Evolutionary conservation across 257 asterid species (phyloP).

Genomic region (Nicotiana otophora): DNA sequence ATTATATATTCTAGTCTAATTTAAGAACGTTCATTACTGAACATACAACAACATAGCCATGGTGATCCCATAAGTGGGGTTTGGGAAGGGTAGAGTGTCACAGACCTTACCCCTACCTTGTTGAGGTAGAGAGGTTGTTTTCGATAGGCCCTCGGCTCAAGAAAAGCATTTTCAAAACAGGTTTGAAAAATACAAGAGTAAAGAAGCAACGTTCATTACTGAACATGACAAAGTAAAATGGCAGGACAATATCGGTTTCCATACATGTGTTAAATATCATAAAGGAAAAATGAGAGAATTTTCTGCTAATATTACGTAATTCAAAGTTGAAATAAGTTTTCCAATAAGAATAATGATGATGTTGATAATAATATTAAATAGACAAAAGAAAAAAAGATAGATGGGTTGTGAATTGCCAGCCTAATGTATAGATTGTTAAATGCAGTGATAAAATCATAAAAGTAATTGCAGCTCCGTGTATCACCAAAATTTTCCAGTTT

Average conservation of each 20-base stretch:
- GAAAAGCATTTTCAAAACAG: too few species aligned
- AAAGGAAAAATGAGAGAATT: not conserved
- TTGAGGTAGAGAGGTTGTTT: too few species aligned
- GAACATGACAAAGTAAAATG: not conserved
- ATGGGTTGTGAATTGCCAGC: too few species aligned
- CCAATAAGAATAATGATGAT: too few species aligned
- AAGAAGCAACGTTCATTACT: not conserved
- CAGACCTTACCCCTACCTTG: too few species aligned
- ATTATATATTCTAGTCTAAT: not conserved
- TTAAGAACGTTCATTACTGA: not conserved
- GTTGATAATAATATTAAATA: not conserved
- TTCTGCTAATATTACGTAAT: not conserved
- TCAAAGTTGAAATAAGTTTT: not conserved
- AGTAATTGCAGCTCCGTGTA: not conserved
- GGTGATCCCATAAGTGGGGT: too few species aligned
- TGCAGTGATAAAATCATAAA: too few species aligned
- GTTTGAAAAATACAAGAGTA: too few species aligned
- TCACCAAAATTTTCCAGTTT: not conserved
- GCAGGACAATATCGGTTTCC: not conserved
- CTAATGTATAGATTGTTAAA: too few species aligned
- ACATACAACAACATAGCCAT: not conserved
- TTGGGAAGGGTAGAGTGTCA: too few species aligned
- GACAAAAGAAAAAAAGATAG: not conserved
- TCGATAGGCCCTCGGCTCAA: too few species aligned
- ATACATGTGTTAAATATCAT: not conserved